These are phyloP conservation scores for Rhizophagus prolifer DNA, from an alignment of 192 early-diverging fungal species.

Conservation along the genomic window DNA sequence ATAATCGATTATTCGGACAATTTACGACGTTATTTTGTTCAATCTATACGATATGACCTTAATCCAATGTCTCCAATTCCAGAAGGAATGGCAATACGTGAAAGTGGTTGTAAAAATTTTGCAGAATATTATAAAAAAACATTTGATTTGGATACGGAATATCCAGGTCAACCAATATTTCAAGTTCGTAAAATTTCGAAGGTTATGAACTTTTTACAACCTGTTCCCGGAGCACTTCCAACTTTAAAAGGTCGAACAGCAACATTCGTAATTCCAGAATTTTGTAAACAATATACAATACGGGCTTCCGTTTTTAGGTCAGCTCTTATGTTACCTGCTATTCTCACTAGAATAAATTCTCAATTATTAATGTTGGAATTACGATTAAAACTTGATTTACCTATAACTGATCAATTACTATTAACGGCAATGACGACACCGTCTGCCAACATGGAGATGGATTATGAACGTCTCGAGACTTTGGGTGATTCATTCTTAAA, in stretches of 20 bases:
- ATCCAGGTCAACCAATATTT: slow-evolving; percentile 40
- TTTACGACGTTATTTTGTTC: slow-evolving; percentile 46
- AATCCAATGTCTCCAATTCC: slow-evolving; percentile 34
- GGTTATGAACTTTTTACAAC: slow-evolving; percentile 48
- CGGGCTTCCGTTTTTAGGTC: slow-evolving; percentile 45
- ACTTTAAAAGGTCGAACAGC: slow-evolving; percentile 32
- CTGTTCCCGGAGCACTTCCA: slow-evolving; percentile 25
- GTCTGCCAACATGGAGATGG: slow-evolving; percentile 60
- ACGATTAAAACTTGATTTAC: slow-evolving; percentile 39
- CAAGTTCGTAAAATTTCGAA: slow-evolving; percentile 39
- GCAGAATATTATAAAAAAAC: slow-evolving; percentile 45
- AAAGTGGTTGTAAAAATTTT: slow-evolving; percentile 36
- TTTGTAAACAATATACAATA: slow-evolving; percentile 37
- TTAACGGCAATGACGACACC: slow-evolving; percentile 75
- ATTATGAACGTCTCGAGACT: slow-evolving; percentile 89
- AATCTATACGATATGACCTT: slow-evolving; percentile 35
- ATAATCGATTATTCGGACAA: slow-evolving; percentile 45
- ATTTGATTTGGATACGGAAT: slow-evolving; percentile 12
- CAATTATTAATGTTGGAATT: slow-evolving; percentile 53
- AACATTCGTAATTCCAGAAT: slow-evolving; percentile 40
- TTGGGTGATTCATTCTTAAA: slow-evolving; percentile 91
- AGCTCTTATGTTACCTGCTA: slow-evolving; percentile 58
- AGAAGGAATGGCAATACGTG: slow-evolving; percentile 24
- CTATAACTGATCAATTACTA: slow-evolving; percentile 43
- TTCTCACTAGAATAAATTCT: slow-evolving; percentile 60